Conservation (phyloP, 129 eudicot genomes). For the Cynara cardunculus region DNA sequence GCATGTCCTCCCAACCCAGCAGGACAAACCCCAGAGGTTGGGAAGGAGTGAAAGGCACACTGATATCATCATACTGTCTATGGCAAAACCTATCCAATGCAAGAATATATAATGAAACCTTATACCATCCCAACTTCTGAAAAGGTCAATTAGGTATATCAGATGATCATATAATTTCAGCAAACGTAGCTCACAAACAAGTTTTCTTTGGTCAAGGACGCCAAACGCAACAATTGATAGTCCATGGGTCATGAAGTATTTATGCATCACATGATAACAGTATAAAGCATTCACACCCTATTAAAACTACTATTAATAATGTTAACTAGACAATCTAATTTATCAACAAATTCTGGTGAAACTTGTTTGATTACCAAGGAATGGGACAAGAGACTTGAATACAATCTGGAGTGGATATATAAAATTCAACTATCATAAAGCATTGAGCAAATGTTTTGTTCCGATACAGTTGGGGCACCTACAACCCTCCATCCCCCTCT, state of each 20-base stretch:
- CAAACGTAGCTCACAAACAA: neutral
- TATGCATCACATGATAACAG: neutral
- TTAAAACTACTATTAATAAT: neutral
- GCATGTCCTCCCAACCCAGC: too few species aligned
- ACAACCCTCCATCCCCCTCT: too few species aligned
- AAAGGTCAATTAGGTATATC: neutral
- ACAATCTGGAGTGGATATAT: neutral
- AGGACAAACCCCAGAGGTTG: too few species aligned
- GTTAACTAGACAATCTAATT: neutral
- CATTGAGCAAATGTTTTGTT: too few species aligned
- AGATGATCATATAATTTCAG: neutral
- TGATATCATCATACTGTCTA: neutral
- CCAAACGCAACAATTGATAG: neutral
- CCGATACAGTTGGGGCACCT: too few species aligned
- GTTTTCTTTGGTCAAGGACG: neutral
- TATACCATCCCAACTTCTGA: neutral
- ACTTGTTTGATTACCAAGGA: neutral
- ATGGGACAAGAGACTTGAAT: neutral
- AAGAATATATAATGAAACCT: neutral
- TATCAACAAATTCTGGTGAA: neutral
- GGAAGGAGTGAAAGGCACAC: neutral
- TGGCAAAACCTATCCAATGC: neutral
- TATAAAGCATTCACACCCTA: neutral
- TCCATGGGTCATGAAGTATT: neutral
- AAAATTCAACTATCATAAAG: neutral